Evolutionary conservation across 106 monocot genomes (phyloP).

Genomic region (Dendrobium huoshanense): DNA sequence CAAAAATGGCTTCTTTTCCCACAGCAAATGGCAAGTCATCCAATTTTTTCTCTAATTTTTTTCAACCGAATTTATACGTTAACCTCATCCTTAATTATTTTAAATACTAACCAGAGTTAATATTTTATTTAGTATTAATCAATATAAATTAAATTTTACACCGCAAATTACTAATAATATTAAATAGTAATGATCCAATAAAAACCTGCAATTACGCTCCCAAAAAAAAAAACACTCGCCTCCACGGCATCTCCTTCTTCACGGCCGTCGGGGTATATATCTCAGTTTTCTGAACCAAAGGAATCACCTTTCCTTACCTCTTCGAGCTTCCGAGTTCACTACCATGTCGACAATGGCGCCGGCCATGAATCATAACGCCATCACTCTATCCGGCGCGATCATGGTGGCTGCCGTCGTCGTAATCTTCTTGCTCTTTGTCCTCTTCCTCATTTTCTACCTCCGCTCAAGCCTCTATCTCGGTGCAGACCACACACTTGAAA

Average conservation of each 20-base stretch:
- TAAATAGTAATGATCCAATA: background rate
- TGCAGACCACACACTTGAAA: background rate
- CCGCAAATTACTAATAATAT: background rate
- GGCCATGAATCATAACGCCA: background rate
- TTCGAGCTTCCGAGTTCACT: background rate
- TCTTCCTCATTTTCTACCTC: slow-evolving; percentile 10
- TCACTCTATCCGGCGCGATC: background rate
- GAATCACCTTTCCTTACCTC: background rate
- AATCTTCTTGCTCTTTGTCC: background rate
- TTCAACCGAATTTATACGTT: background rate
- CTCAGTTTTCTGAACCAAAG: background rate
- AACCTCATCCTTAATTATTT: background rate
- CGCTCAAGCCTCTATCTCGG: background rate
- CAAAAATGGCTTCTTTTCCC: background rate
- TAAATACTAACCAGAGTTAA: background rate
- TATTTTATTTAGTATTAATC: background rate
- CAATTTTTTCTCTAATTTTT: background rate
- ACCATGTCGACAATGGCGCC: background rate
- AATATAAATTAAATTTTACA: background rate
- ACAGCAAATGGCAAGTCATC: background rate
- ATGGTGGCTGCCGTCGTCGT: slow-evolving; percentile 10
- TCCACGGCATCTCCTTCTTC: background rate
- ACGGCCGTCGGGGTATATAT: background rate
- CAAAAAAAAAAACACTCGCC: background rate
- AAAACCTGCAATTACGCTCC: too few species aligned